Percentiles rank a stretch among this genome's conserved stretches.
These are phyloP conservation scores for Trichoderma sp. DNA, from an alignment of 2,329 filamentous ascomycete species.

Conservation along the genomic window DNA sequence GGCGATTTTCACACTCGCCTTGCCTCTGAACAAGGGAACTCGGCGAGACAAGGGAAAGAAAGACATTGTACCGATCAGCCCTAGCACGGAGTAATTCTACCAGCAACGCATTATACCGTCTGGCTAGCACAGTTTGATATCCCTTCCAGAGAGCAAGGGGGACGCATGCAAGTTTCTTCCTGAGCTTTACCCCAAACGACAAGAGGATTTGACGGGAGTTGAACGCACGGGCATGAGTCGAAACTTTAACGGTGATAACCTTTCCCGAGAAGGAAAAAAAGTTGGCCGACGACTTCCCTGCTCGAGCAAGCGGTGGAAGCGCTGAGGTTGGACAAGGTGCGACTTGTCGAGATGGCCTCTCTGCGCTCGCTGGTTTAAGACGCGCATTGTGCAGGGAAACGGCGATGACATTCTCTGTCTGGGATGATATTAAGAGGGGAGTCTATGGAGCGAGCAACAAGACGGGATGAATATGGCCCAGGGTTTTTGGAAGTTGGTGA, in stretches of 20 bases:
- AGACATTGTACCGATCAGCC: background rate
- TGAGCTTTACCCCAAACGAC: background rate
- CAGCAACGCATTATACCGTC: background rate
- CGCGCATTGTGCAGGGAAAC: background rate
- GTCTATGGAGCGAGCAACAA: background rate
- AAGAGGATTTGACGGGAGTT: background rate
- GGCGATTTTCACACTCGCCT: background rate
- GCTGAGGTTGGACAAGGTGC: background rate
- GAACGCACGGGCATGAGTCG: background rate
- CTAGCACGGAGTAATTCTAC: background rate
- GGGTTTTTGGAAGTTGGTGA: background rate
- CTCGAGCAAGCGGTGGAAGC: background rate
- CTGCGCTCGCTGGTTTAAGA: background rate
- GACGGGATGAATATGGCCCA: background rate
- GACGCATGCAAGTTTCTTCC: background rate
- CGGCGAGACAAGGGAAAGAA: background rate
- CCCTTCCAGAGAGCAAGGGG: background rate
- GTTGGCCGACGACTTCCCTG: background rate
- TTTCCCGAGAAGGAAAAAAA: background rate
- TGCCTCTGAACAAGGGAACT: background rate
- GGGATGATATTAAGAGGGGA: background rate
- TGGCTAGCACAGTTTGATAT: background rate
- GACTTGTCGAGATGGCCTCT: background rate
- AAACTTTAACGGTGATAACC: background rate
- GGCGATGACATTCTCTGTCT: background rate